A percentile compares a stretch with the other conserved stretches of the same genome.
Evolutionary conservation across 2,329 filamentous ascomycete species (phyloP).

Genomic region (Xylariaceae sp.): DNA sequence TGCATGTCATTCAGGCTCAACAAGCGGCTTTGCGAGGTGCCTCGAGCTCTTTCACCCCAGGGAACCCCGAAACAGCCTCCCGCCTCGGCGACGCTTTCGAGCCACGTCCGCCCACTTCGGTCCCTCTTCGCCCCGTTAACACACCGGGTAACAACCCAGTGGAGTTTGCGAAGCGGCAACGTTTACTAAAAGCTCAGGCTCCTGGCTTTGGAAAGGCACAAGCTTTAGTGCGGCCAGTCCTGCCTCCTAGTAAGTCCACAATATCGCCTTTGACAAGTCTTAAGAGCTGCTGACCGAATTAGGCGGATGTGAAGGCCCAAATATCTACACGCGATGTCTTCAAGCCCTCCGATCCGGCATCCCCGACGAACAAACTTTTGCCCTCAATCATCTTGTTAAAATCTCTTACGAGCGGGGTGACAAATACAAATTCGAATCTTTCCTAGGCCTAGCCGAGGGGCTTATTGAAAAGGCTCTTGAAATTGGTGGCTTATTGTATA

Average conservation of each 20-base stretch:
- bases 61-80: slow-evolving; percentile 54
- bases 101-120: slow-evolving; percentile 56
- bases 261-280: neutral
- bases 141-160: slow-evolving; percentile 71
- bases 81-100: slow-evolving; percentile 65
- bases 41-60: slow-evolving; percentile 47
- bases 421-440: slow-evolving; percentile 92
- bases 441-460: slow-evolving; percentile 81
- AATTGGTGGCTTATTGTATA: slow-evolving; percentile 73
- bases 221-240: slow-evolving; percentile 53
- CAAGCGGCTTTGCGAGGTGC: slow-evolving; percentile 34
- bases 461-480: slow-evolving; percentile 81
- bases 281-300: slow-evolving; percentile 23
- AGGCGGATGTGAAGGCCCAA: slow-evolving; percentile 68
- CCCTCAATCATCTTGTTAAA: slow-evolving; percentile 87
- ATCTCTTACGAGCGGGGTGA: slow-evolving; percentile 93
- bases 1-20: slow-evolving; percentile 33
- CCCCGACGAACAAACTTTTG: slow-evolving; percentile 82
- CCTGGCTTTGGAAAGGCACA: slow-evolving; percentile 32
- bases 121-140: slow-evolving; percentile 67
- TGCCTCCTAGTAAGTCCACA: slow-evolving; percentile 55
- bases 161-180: slow-evolving; percentile 59
- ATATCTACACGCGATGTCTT: slow-evolving; percentile 87
- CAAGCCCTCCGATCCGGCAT: slow-evolving; percentile 78
- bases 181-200: slow-evolving; percentile 38